Percentiles rank a stretch among this genome's conserved stretches.
phyloP scores from a whole-genome alignment of 176 grass and related monocot genomes.

The Bonia amplexicaulis region DNA sequence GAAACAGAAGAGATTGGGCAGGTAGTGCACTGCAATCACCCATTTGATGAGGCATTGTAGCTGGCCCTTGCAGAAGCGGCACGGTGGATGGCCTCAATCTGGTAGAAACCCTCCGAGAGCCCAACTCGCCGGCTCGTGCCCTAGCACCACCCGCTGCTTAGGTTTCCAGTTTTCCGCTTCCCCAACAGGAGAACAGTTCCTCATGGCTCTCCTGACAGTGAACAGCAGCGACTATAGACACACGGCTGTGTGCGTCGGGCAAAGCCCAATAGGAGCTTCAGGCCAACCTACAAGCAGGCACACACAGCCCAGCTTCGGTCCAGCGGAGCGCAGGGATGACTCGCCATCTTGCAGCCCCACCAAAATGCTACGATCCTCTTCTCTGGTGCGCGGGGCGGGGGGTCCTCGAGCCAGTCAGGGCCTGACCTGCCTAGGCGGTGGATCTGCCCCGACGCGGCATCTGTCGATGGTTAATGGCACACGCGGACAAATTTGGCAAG shows the following conservation, averaged over 20 bases:
- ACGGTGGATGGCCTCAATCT: background rate
- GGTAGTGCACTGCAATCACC: conserved; percentile 17
- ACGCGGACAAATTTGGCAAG: no score
- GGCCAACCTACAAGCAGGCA: background rate
- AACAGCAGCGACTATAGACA: background rate
- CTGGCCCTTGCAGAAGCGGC: conserved; percentile 43
- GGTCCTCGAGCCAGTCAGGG: no score
- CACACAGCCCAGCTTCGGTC: background rate
- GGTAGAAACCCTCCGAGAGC: background rate
- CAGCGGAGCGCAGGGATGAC: background rate
- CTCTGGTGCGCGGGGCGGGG: no score
- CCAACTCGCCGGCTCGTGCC: background rate
- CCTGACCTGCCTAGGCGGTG: no score
- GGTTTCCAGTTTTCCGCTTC: background rate
- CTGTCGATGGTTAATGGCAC: no score
- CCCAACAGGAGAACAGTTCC: background rate
- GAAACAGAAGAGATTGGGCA: background rate
- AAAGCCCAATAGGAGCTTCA: background rate
- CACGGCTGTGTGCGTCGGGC: background rate
- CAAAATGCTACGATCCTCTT: background rate
- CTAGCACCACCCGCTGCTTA: background rate
- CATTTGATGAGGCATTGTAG: conserved; percentile 88
- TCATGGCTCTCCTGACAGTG: background rate
- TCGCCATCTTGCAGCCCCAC: no score
- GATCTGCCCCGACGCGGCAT: no score